Base-by-base conservation (phyloP, 2,329 filamentous ascomycete genomes). In the Ramichloridium luteum region DNA sequence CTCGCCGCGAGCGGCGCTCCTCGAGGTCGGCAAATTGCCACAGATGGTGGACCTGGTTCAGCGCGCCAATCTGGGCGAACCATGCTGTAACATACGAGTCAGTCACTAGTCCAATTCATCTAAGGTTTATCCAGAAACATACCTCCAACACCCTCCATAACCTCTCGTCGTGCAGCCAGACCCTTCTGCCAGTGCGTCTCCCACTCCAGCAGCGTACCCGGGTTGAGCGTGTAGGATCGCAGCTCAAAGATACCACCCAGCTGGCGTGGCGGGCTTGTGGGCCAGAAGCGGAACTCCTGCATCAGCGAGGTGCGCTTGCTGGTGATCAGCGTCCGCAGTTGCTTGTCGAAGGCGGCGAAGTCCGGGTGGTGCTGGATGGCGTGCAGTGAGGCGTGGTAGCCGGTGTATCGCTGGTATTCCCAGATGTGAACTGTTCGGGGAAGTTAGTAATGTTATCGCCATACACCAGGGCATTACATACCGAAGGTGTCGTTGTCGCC, bases 241-340 rank as follows among this genome's bases (percentile, higher is more conserved):
- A 98, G 70, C 64, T 98, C 90, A 54, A 98, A 98, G 25, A 98
- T 61, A 27, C 90, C 90, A 34, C 90, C 90, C 1, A 98, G 73
- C 50, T 83, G 69, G 38, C 90, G 83, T 0, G 90, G 90, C 4
- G 86, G 72, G 0, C 84, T 88, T 3, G 90, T 98, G 1, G 90
- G 90, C 90, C 90, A 98, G 70, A 98, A 98, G 20, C 86, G 93
- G 62, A 98, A 98, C 59, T 98, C 90, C 58, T 98, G 90, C 90
- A 98, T 98, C 31, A 98, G 70, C 0, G 86, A 94, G 4, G 79
- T 80, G 46, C 77, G 75, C 66, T 93, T 96, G 41, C 74, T 74
- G 37, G 68, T 76, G 53, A 98, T 88, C 40, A 96, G 66, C n/a
- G 65, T 68, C 59, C 85, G 86, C 31, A 98, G 77, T 61, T 88